Evolutionary conservation across 2,329 filamentous ascomycete genomes (phyloP).

Genomic region (Aspergillus tubingensis): DNA sequence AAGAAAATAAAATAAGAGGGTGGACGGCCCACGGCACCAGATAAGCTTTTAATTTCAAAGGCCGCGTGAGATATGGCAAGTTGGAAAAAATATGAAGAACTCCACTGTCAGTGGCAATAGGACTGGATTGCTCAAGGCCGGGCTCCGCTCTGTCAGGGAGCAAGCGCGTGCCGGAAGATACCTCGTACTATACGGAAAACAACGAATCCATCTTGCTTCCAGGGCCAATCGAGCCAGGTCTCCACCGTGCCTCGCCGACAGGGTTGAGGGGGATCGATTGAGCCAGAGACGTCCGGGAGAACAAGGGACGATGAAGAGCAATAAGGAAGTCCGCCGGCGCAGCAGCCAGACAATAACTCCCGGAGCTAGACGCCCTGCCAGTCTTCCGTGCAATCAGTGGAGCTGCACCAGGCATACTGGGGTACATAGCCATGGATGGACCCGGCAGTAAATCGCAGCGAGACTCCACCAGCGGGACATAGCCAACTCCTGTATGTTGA

Average conservation of each 20-base stretch:
- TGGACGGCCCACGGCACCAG: constrained; percentile 12
- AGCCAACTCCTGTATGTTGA: constrained; percentile 20
- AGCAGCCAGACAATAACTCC: constrained; percentile 17
- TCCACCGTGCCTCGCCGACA: constrained; percentile 15
- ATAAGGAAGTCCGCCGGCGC: constrained; percentile 14
- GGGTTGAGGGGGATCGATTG: constrained; percentile 20
- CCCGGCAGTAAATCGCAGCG: constrained; percentile 16
- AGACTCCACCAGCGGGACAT: constrained; percentile 17
- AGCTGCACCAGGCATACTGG: constrained; percentile 15
- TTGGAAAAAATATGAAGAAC: constrained; percentile 14
- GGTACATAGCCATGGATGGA: constrained; percentile 19
- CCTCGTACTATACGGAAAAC: constrained; percentile 17
- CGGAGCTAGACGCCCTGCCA: constrained; percentile 16
- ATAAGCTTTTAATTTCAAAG: constrained; percentile 20
- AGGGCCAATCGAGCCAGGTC: constrained; percentile 15
- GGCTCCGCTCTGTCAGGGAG: constrained; percentile 19
- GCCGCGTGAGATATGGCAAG: constrained; percentile 17
- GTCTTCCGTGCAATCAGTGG: constrained; percentile 15
- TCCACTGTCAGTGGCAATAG: constrained; percentile 17
- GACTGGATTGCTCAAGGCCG: constrained; percentile 8
- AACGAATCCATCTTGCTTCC: constrained; percentile 13
- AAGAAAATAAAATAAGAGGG: background rate
- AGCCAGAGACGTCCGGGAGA: constrained; percentile 14
- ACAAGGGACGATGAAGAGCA: constrained; percentile 17
- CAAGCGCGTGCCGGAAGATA: constrained; percentile 19